These are phyloP conservation scores for Rhexocercosporidium sp. DNA, from an alignment of 2,329 filamentous ascomycete species.

Conservation along the genomic window DNA sequence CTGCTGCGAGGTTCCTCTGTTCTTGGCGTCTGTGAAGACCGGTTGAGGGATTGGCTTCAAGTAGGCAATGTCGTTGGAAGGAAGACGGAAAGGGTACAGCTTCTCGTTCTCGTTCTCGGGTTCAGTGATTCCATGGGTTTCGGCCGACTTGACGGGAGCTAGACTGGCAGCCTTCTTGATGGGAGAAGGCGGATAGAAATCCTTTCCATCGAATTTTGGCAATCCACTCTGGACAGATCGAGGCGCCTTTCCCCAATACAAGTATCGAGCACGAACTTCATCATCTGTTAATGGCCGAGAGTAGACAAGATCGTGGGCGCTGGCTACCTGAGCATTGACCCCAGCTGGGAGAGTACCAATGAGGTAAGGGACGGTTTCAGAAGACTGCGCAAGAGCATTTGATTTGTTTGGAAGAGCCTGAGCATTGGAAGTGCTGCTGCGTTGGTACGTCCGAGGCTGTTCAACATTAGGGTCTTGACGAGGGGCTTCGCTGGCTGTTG, in stretches of 20 bases:
- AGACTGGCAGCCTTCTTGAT: slow-evolving; percentile 44
- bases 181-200: slow-evolving; percentile 66
- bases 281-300: slow-evolving; percentile 61
- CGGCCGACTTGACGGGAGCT: background rate
- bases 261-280: slow-evolving; percentile 61
- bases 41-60: slow-evolving; percentile 11
- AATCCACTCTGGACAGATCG: slow-evolving; percentile 54
- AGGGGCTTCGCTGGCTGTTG: slow-evolving; percentile 25
- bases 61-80: slow-evolving; percentile 1
- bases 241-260: slow-evolving; percentile 65
- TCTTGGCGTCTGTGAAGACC: background rate
- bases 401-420: background rate
- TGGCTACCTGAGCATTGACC: slow-evolving; percentile 48
- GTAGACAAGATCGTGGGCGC: slow-evolving; percentile 58
- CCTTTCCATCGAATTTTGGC: slow-evolving; percentile 68
- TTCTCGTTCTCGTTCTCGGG: background rate
- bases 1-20: background rate
- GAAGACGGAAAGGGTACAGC: slow-evolving; percentile 8
- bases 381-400: background rate
- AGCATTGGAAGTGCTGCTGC: slow-evolving; percentile 30
- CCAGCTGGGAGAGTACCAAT: slow-evolving; percentile 57
- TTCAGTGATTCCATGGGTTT: background rate
- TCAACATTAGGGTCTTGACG: slow-evolving; percentile 2
- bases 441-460: slow-evolving; percentile 18
- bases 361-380: slow-evolving; percentile 54